Evolutionary conservation across 2,329 filamentous ascomycete species (phyloP).

Genomic region (Botrytis porri): DNA sequence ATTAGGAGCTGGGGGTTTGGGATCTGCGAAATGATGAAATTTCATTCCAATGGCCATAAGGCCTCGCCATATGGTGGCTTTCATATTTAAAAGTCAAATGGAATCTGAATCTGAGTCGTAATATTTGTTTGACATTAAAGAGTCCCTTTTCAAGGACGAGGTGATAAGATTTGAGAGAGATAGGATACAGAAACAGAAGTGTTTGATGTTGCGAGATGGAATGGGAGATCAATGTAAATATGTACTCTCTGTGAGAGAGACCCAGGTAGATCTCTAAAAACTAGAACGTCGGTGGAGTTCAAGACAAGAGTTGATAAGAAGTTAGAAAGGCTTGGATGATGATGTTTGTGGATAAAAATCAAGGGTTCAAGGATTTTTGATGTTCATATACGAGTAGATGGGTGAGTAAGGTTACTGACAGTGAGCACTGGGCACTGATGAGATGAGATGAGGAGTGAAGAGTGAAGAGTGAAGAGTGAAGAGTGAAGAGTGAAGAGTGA

Average conservation of each 20-base stretch:
- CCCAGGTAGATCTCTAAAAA: neutral
- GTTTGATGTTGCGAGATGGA: neutral
- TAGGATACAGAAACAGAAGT: neutral
- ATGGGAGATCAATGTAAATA: neutral
- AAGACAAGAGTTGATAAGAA: neutral
- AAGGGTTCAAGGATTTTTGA: constrained; percentile 5
- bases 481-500: neutral
- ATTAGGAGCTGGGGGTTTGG: constrained; percentile 34
- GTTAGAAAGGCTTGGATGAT: neutral
- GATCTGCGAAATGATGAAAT: constrained; percentile 37
- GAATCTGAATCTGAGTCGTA: neutral
- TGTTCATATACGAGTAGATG: neutral
- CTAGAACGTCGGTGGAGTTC: neutral
- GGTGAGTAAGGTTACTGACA: no score
- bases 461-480: neutral
- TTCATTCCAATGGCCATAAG: constrained; percentile 40
- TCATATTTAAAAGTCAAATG: constrained; percentile 32
- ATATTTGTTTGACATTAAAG: constrained; percentile 10
- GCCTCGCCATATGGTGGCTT: constrained; percentile 37
- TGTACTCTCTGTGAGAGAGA: neutral
- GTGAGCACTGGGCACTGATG: neutral
- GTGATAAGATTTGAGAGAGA: neutral
- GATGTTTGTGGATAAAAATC: constrained; percentile 6
- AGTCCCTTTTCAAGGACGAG: neutral
- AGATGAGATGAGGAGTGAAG: neutral